Percentiles rank a stretch among this genome's conserved stretches.
These are phyloP conservation scores for Flaveria brownii DNA, from an alignment of 129 eudicot species.

Conservation along the genomic window DNA sequence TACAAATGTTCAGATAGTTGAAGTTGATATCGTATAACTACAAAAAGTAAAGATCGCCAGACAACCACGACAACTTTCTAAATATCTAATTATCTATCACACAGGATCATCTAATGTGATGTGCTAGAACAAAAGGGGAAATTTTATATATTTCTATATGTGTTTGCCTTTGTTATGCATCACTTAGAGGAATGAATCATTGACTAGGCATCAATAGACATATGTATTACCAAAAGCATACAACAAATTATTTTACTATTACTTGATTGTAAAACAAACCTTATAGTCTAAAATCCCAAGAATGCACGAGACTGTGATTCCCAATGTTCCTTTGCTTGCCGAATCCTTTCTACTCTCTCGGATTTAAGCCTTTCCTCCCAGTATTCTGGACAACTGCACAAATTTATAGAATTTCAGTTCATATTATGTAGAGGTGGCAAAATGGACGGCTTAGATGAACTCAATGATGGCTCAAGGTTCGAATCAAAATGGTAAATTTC, in stretches of 20 bases:
- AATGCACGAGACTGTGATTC: constrained; percentile 66
- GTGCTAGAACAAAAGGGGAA: too few species aligned
- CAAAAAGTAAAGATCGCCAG: neutral
- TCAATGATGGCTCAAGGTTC: neutral
- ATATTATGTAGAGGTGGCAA: neutral
- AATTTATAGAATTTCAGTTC: neutral
- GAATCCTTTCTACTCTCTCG: constrained; percentile 70
- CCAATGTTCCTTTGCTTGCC: constrained; percentile 85
- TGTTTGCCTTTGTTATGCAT: too few species aligned
- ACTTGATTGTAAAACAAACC: constrained; percentile 29
- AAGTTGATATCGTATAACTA: too few species aligned
- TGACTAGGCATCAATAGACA: neutral
- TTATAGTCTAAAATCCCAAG: constrained; percentile 57
- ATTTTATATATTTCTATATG: too few species aligned
- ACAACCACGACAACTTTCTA: neutral
- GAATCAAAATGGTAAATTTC: neutral
- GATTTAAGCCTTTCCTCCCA: constrained; percentile 78
- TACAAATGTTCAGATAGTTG: neutral
- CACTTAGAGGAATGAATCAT: too few species aligned
- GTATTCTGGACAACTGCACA: constrained; percentile 76
- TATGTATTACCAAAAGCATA: constrained; percentile 10
- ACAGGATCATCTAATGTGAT: too few species aligned
- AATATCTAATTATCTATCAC: neutral
- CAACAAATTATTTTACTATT: constrained; percentile 27
- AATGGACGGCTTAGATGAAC: neutral